These are phyloP conservation scores for Populus hybrid DNA, from an alignment of 441 rosid genomes.

Conservation along the genomic window DNA sequence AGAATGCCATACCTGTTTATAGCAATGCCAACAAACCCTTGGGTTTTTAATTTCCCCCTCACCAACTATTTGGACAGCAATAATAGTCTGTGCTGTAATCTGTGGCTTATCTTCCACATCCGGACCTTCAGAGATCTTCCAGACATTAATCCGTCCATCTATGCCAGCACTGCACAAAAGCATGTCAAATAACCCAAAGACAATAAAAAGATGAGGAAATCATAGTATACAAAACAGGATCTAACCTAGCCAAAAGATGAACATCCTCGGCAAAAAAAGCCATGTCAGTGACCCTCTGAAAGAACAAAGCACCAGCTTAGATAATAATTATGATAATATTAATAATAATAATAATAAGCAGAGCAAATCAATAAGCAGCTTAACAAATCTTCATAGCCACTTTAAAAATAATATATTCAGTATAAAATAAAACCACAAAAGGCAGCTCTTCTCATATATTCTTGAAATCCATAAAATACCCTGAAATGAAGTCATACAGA, in stretches of 20 bases:
- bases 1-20: slow-evolving; percentile 58
- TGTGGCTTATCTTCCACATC: slow-evolving; percentile 70
- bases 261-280: slow-evolving; percentile 34
- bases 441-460: not conserved
- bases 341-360: slow-evolving; percentile 3
- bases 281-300: slow-evolving; percentile 81
- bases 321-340: not conserved
- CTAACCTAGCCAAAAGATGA: slow-evolving; percentile 60
- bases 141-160: slow-evolving; percentile 68
- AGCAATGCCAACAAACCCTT: slow-evolving; percentile 82
- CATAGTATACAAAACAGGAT: slow-evolving; percentile 18
- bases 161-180: slow-evolving; percentile 54
- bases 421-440: not conserved
- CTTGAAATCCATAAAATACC: not conserved
- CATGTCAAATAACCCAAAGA: slow-evolving; percentile 11
- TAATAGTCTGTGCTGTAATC: slow-evolving; percentile 55
- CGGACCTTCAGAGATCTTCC: slow-evolving; percentile 78
- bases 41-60: slow-evolving; percentile 62
- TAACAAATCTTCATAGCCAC: not conserved
- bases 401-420: not conserved
- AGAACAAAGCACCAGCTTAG: slow-evolving; percentile 18
- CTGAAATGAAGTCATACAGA: not conserved
- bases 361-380: not conserved
- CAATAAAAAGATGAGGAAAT: slow-evolving; percentile 10
- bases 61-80: slow-evolving; percentile 65